Evolutionary conservation across 768 basidiomycete genomes (phyloP).

Genomic region (Cyclocybe cylindracea): DNA sequence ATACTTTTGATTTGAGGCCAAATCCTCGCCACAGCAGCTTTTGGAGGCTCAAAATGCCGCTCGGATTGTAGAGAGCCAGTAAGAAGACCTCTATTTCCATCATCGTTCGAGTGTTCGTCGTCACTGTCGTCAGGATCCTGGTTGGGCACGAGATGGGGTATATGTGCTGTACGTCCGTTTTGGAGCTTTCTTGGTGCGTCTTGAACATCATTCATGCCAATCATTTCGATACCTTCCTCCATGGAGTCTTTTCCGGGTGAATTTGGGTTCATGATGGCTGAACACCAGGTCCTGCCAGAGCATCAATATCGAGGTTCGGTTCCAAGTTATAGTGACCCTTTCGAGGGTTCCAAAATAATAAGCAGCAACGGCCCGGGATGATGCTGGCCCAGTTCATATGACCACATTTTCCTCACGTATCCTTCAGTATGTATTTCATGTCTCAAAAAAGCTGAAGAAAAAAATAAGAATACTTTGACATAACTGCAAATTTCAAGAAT

Average conservation of each 20-base stretch:
- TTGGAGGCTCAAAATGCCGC: constrained; percentile 16
- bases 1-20: constrained; percentile 65
- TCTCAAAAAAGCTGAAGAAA: too few species aligned
- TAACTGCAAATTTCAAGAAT: too few species aligned
- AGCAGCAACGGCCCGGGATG: too few species aligned
- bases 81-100: constrained; percentile 48
- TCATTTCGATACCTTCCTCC: constrained; percentile 38
- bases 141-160: constrained; percentile 1
- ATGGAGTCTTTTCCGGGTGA: constrained; percentile 29
- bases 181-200: constrained; percentile 13
- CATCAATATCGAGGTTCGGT: not conserved
- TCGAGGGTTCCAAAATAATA: too few species aligned
- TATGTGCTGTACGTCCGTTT: constrained; percentile 6
- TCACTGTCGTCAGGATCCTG: constrained; percentile 36
- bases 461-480: too few species aligned
- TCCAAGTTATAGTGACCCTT: too few species aligned
- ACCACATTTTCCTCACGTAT: too few species aligned
- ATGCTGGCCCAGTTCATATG: too few species aligned
- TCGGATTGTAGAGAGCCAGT: constrained; percentile 25
- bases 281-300: not conserved
- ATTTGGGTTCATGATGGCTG: constrained; percentile 28
- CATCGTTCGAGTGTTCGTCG: constrained; percentile 33
- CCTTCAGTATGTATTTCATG: too few species aligned
- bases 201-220: constrained; percentile 26
- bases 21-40: constrained; percentile 16